Evolutionary conservation across 306 rosid species (phyloP), one percentile per base, ranked within the genome.

Genomic region (Betula pendula): DNA sequence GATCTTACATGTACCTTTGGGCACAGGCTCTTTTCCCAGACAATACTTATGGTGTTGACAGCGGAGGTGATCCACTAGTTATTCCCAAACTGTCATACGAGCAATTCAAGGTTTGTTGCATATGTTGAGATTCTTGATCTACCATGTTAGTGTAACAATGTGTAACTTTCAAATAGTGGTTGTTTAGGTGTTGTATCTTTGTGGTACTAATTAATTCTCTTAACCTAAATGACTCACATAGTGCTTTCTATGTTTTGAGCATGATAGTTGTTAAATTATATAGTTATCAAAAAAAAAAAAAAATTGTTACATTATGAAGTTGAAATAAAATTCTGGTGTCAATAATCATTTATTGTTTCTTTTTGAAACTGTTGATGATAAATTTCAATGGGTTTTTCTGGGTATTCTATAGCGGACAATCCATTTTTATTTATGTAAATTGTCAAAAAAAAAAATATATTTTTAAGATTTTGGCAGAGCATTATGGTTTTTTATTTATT

Each of bases 11-110:
- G 17, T 80, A 33, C 76, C 20, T 78, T 73, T 75, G 50, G 68
- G 43, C 31, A 40, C 92, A 95, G 99, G 97, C 97, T 81, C 98
- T 95, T 77, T 95, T 87, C 83, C 99, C 99, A 11, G 98, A 95
- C 81, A 95, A 87, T 79, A 86, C 98, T 47, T 95, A 91, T 72
- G 98, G 97, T 47, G 98, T 95, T 79, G 99, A 95, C 81, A 92
- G 99, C 14, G 99, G 99, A 80, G 99, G 99, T 20, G 99, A 95
- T 83, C 99, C 99, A 40, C 85, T 43, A 71, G 93, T 85, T 81
- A 95, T 95, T 84, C 99, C 99, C 59, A 92, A 87, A 67, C 90
- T 95, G 84, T 88, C 94, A 63, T 95, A 82, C 76, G 93, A 92
- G 76, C 91, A 91, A 79, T 95, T 95, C 81, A 91, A 92, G 99